These are phyloP conservation scores for Blastobotrys apis DNA, from an alignment of 1,139 yeast species.

Conservation along the genomic window DNA sequence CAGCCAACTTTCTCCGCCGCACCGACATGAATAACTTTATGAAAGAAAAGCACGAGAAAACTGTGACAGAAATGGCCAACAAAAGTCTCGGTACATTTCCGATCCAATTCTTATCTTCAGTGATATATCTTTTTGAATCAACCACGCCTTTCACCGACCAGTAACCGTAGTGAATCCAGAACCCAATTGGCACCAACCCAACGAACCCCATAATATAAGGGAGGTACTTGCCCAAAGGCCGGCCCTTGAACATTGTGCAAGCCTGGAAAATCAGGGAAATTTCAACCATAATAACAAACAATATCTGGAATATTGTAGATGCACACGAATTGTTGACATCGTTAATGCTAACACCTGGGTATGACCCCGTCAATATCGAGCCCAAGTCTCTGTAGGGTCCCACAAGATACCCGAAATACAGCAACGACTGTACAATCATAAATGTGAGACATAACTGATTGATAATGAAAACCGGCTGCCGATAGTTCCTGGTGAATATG, in stretches of 20 bases:
- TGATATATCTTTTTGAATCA: constrained; percentile 18
- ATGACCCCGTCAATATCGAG: constrained; percentile 49
- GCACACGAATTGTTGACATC: constrained; percentile 50
- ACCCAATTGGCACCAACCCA: constrained; percentile 35
- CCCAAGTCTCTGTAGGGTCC: constrained; percentile 52
- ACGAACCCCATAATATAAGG: constrained; percentile 16
- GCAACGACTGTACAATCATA: constrained; percentile 53
- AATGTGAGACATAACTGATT: constrained; percentile 57
- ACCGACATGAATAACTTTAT: constrained; percentile 64
- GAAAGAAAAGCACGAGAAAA: constrained; percentile 56
- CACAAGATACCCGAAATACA: constrained; percentile 51
- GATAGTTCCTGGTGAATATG: constrained; percentile 25
- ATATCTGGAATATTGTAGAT: constrained; percentile 53
- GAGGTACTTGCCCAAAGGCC: constrained; percentile 11
- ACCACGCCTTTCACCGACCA: constrained; percentile 35
- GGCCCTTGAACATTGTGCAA: constrained; percentile 2
- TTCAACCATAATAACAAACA: constrained; percentile 59
- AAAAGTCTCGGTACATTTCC: constrained; percentile 44
- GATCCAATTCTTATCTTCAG: constrained; percentile 23
- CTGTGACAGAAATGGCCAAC: constrained; percentile 63
- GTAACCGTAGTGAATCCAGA: constrained; percentile 48
- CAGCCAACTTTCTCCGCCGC: constrained; percentile 65
- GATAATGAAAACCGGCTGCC: constrained; percentile 63
- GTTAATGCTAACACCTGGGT: constrained; percentile 25
- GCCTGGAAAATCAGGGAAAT: constrained; percentile 60